Evolutionary conservation across 371 early-diverging fungal species (phyloP).

Genomic region (Apophysomyces ossiformis): DNA sequence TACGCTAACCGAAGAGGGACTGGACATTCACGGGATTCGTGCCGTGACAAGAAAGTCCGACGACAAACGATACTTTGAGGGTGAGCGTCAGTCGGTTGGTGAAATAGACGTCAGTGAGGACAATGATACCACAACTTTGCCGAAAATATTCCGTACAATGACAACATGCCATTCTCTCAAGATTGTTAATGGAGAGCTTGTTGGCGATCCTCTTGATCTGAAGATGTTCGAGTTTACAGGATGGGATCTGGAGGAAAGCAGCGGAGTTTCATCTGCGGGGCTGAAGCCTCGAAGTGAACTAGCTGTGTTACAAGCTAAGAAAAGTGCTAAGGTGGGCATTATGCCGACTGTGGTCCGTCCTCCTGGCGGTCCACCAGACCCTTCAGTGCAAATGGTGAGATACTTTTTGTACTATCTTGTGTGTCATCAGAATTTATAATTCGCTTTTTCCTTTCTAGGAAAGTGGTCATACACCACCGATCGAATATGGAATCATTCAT

Average conservation of each 20-base stretch:
- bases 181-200: slow-evolving; percentile 83
- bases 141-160: slow-evolving; percentile 74
- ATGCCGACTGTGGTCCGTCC: slow-evolving; percentile 91
- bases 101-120: slow-evolving; percentile 31
- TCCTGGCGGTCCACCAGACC: slow-evolving; percentile 62
- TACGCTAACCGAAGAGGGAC: slow-evolving; percentile 97
- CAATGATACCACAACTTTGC: slow-evolving; percentile 26
- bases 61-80: slow-evolving; percentile 42
- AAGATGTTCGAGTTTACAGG: slow-evolving; percentile 98
- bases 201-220: slow-evolving; percentile 99
- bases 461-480: slow-evolving; percentile 27
- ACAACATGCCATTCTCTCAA: slow-evolving; percentile 98
- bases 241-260: slow-evolving; percentile 91
- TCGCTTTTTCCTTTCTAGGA: slow-evolving; percentile 9
- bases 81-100: slow-evolving; percentile 34
- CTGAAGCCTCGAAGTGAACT: slow-evolving; percentile 44
- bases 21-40: slow-evolving; percentile 95
- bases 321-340: slow-evolving; percentile 56
- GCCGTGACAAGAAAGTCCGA: slow-evolving; percentile 31
- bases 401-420: not conserved
- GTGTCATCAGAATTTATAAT: not conserved
- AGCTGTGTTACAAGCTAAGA: slow-evolving; percentile 36
- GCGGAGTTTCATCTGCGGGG: slow-evolving; percentile 45
- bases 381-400: slow-evolving; percentile 31
- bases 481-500: slow-evolving; percentile 91